Percentiles rank a stretch among this genome's conserved stretches.
Conservation (phyloP, 1,284 basidiomycete species). For the Rhodotorula sp. region DNA sequence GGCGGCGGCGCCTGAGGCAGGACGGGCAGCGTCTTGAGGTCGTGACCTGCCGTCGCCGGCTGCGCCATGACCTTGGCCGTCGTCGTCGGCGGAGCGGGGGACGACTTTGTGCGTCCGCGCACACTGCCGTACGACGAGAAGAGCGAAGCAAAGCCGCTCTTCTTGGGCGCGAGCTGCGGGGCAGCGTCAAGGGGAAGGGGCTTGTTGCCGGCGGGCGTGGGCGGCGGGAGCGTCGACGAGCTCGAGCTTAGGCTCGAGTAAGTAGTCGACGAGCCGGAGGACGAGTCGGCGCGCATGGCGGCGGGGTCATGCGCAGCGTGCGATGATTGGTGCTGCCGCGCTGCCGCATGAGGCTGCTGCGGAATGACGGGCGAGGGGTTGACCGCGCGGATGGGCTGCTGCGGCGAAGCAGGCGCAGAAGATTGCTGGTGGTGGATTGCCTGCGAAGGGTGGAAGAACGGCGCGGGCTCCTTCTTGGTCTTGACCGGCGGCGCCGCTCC, state of each 20-base stretch:
- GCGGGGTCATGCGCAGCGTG: background rate
- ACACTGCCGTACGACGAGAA: conserved; percentile 12
- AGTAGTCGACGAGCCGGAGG: conserved; percentile 6
- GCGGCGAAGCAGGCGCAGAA: background rate
- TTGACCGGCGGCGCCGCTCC: background rate
- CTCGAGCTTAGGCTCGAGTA: conserved; percentile 5
- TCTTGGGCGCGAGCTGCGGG: background rate
- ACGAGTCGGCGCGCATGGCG: conserved; percentile 7
- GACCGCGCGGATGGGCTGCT: conserved; percentile 10
- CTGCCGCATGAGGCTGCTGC: background rate
- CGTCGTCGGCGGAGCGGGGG: background rate
- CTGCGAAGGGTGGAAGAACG: conserved; percentile 22
- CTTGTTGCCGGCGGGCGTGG: background rate
- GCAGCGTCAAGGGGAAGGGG: background rate
- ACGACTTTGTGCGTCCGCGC: conserved; percentile 6
- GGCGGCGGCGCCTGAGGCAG: background rate
- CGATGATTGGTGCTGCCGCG: background rate
- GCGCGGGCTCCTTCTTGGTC: conserved; percentile 13
- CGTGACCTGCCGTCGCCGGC: background rate
- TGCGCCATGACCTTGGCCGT: background rate
- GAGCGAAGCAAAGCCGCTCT: conserved; percentile 19
- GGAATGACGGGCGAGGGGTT: conserved; percentile 11
- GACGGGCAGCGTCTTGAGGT: background rate
- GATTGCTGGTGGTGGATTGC: background rate
- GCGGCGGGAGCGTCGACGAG: conserved; percentile 11